Evolutionary conservation across 306 rosid species (phyloP).

Genomic region (Erythrophleum fordii): DNA sequence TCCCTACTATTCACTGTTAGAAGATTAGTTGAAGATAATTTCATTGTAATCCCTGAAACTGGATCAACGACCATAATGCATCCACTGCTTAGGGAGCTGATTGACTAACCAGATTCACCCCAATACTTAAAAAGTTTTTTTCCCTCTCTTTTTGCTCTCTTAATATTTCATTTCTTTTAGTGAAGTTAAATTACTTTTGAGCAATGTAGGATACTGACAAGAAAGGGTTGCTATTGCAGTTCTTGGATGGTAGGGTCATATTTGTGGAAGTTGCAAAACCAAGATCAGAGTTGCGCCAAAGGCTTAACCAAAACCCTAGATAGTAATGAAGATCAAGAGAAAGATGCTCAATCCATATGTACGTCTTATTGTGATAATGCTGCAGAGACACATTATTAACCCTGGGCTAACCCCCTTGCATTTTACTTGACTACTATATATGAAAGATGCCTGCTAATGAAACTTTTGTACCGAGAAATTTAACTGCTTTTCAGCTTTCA

Average conservation of each 20-base stretch:
- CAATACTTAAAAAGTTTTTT: not conserved
- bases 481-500: not conserved
- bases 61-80: not conserved
- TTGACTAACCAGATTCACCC: not conserved
- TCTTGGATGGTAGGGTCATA: slow-evolving; percentile 91
- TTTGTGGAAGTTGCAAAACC: slow-evolving; percentile 93
- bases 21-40: not conserved
- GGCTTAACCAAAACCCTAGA: slow-evolving; percentile 46
- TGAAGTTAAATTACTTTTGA: not conserved
- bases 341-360: not conserved
- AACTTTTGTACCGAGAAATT: not conserved
- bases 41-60: not conserved
- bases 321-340: slow-evolving; percentile 33
- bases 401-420: not conserved
- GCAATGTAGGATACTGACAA: slow-evolving; percentile 33
- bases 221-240: slow-evolving; percentile 53
- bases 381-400: not conserved
- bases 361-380: not conserved
- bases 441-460: slow-evolving; percentile 1
- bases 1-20: not conserved
- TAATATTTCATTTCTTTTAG: not conserved
- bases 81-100: not conserved
- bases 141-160: not conserved
- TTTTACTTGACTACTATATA: not conserved
- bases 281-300: slow-evolving; percentile 62